phyloP scores from a whole-genome alignment of 163 green algal species.

The Volvox carteri region DNA sequence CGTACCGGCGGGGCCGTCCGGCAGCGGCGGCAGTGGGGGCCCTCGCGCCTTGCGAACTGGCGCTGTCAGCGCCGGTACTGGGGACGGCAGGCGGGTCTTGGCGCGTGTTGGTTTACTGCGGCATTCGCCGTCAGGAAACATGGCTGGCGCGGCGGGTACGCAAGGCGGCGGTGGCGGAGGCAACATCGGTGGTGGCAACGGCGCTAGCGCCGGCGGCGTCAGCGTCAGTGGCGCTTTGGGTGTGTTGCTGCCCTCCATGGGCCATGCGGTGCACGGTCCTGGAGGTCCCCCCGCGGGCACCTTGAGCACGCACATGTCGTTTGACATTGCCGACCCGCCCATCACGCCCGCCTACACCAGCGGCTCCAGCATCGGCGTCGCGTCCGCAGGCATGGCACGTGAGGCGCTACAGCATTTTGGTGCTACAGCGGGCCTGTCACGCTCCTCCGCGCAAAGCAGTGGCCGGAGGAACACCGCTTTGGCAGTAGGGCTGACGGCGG shows the following conservation, averaged over 20 bases:
- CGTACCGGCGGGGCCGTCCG: neutral
- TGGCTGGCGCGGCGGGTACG: too few relatives aligned
- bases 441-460: neutral
- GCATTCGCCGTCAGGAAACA: too few relatives aligned
- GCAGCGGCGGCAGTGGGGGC: neutral
- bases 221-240: slow-evolving; percentile 1
- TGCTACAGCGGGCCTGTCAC: neutral
- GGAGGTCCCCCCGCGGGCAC: neutral
- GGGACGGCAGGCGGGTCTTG: too few relatives aligned
- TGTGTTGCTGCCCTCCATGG: neutral
- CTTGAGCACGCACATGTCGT: slow-evolving; percentile 46
- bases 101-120: too few relatives aligned
- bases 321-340: slow-evolving; percentile 26
- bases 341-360: slow-evolving; percentile 51
- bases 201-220: neutral
- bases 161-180: too few relatives aligned
- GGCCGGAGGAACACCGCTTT: neutral
- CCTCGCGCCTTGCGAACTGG: neutral
- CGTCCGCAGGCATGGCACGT: neutral
- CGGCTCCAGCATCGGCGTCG: neutral
- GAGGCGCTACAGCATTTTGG: neutral
- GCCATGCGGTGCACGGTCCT: neutral
- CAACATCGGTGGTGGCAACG: neutral
- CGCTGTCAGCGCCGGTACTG: neutral
- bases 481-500: neutral